A percentile compares a stretch with the other conserved stretches of the same genome.
These are phyloP conservation scores for Nitzschia sp. DNA, from an alignment of 108 stramenopile species.

Conservation along the genomic window DNA sequence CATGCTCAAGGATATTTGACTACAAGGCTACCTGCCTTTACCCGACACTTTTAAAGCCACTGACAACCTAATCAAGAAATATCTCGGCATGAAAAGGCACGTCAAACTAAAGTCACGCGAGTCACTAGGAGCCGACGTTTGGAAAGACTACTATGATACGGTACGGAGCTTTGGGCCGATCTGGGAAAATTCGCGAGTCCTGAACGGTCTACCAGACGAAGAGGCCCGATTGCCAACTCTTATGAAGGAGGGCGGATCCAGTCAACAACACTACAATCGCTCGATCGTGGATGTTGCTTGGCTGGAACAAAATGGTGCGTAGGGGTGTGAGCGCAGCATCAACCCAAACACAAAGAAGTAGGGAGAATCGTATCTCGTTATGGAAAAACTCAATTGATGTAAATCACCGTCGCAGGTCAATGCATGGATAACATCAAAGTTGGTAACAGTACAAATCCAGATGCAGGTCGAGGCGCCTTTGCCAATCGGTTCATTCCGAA, in stretches of 20 bases:
- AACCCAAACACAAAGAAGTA: no score
- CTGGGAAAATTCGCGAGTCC: conserved; percentile 20
- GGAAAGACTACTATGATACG: conserved; percentile 25
- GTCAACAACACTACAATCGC: conserved; percentile 25
- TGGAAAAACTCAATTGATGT: no score
- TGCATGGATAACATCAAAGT: conserved; percentile 69
- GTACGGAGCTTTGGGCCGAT: conserved; percentile 6
- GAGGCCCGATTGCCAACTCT: conserved; percentile 10
- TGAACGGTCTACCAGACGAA: conserved; percentile 40
- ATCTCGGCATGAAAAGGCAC: not conserved
- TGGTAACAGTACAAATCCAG: conserved; percentile 52
- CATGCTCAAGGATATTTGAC: no score
- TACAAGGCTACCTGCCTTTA: conserved; percentile 28
- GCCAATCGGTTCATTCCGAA: conserved; percentile 74
- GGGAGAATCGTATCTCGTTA: no score
- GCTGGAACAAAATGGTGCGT: conserved; percentile 58
- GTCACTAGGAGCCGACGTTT: conserved; percentile 2
- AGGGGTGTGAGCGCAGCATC: no score
- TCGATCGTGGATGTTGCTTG: conserved; percentile 48
- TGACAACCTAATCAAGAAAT: conserved; percentile 16
- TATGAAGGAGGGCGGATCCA: conserved; percentile 28
- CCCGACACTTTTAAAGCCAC: conserved; percentile 18
- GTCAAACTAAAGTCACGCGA: not conserved
- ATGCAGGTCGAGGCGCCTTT: conserved; percentile 82
- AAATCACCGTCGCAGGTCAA: no score